Percentiles rank a stretch among this genome's conserved stretches.
Conservation (phyloP, 2,329 filamentous ascomycete species). For the Exophiala sp. region DNA sequence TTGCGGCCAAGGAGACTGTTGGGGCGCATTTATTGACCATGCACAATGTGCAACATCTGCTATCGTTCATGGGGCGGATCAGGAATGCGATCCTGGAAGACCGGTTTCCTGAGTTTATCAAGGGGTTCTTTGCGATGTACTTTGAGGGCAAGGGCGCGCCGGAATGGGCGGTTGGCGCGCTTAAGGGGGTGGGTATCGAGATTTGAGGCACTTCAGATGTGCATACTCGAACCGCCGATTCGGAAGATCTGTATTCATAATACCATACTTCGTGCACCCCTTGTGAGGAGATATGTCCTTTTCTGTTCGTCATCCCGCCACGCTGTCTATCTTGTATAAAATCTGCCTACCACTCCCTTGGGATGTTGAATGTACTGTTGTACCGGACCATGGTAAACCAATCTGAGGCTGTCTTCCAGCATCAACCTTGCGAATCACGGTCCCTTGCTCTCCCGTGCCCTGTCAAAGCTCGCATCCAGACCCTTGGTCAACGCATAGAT, state of each 20-base stretch:
- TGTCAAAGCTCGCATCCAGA: slow-evolving; percentile 21
- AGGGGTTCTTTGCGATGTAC: slow-evolving; percentile 70
- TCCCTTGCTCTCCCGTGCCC: background rate
- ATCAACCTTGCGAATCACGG: too few relatives aligned
- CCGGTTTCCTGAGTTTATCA: slow-evolving; percentile 72
- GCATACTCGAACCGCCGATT: too few relatives aligned
- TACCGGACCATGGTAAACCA: too few relatives aligned
- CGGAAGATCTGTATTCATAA: too few relatives aligned
- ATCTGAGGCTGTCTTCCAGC: too few relatives aligned
- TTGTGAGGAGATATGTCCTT: too few relatives aligned
- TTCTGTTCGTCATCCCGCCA: too few relatives aligned
- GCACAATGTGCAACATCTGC: slow-evolving; percentile 91
- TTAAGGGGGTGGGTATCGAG: slow-evolving; percentile 77
- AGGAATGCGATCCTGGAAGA: slow-evolving; percentile 79
- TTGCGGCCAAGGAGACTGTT: slow-evolving; percentile 90
- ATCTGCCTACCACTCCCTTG: too few relatives aligned
- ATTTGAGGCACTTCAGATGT: slow-evolving; percentile 42
- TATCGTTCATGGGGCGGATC: slow-evolving; percentile 74
- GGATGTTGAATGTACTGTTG: background rate
- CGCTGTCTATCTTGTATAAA: too few relatives aligned
- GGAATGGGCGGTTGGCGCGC: slow-evolving; percentile 75
- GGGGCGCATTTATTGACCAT: slow-evolving; percentile 77
- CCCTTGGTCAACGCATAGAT: slow-evolving; percentile 46
- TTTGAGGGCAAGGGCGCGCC: slow-evolving; percentile 72
- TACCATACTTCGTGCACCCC: too few relatives aligned